Percentiles rank a stretch among this genome's conserved stretches.
Conservation (phyloP, 805 yeast species). For the Kuraishia hungarica region DNA sequence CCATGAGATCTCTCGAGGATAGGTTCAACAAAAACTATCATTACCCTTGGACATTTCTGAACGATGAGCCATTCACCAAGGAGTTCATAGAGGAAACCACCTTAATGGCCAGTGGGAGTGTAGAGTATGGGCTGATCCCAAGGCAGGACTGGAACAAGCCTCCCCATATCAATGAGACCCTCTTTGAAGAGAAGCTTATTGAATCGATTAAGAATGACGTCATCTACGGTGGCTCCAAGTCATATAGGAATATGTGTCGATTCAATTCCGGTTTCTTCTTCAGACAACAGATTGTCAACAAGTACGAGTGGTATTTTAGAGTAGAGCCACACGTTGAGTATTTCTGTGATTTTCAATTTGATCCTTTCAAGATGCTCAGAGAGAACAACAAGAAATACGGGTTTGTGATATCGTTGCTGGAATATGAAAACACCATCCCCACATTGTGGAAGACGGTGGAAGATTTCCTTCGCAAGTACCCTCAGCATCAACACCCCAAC, state of each 20-base stretch:
- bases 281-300: constrained; percentile 59
- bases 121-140: constrained; percentile 62
- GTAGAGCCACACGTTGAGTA: constrained; percentile 91
- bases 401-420: constrained; percentile 76
- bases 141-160: constrained; percentile 75
- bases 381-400: constrained; percentile 76
- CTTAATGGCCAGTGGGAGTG: constrained; percentile 55
- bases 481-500: constrained; percentile 55
- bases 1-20: constrained; percentile 76
- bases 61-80: constrained; percentile 60
- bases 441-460: constrained; percentile 75
- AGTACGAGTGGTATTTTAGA: constrained; percentile 88
- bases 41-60: constrained; percentile 74
- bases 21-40: constrained; percentile 57
- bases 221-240: constrained; percentile 54
- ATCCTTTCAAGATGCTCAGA: constrained; percentile 77
- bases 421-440: constrained; percentile 78
- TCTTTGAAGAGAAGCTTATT: constrained; percentile 36
- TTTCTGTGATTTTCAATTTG: constrained; percentile 82
- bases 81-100: constrained; percentile 55
- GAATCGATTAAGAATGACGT: constrained; percentile 38
- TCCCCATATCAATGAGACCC: constrained; percentile 51
- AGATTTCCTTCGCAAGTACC: constrained; percentile 47
- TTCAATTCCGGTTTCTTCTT: constrained; percentile 89
- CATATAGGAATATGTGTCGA: constrained; percentile 91